Evolutionary conservation across 345 rosid species (phyloP).

Genomic region (Pistacia integerrima): DNA sequence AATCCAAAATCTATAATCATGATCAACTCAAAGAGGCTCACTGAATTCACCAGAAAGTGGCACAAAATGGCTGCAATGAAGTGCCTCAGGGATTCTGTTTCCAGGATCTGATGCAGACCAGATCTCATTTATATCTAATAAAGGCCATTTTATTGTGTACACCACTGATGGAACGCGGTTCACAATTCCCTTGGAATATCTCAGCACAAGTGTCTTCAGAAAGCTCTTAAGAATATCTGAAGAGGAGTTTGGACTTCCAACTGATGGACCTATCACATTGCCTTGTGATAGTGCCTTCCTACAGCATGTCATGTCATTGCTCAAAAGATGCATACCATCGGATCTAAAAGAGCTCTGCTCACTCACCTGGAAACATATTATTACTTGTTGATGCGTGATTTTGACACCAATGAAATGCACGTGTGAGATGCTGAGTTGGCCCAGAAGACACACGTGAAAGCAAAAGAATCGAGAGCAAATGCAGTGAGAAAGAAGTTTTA

Average conservation of each 20-base stretch:
- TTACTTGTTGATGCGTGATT: too few species aligned
- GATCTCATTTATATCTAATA: constrained; percentile 1
- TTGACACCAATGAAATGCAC: too few species aligned
- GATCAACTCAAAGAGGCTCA: constrained; percentile 25
- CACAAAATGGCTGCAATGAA: constrained; percentile 17
- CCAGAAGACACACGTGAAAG: too few species aligned
- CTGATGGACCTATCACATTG: constrained; percentile 22
- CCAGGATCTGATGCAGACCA: neutral
- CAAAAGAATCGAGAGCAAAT: too few species aligned
- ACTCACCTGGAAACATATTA: too few species aligned
- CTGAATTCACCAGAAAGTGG: constrained; percentile 26
- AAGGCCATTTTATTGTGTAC: constrained; percentile 33
- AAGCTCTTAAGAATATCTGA: constrained; percentile 22
- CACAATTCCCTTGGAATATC: constrained; percentile 28
- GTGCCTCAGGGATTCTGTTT: constrained; percentile 14
- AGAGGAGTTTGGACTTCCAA: constrained; percentile 23
- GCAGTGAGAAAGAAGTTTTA: too few species aligned
- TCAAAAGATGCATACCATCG: neutral
- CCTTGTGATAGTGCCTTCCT: constrained; percentile 31
- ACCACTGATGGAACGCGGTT: constrained; percentile 19
- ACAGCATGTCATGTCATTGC: constrained; percentile 26
- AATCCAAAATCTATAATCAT: constrained; percentile 6
- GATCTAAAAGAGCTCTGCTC: too few species aligned
- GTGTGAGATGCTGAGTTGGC: too few species aligned
- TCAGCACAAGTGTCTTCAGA: constrained; percentile 4